Conservation (phyloP, 2,329 filamentous ascomycete genomes). For the Phoma sp. region DNA sequence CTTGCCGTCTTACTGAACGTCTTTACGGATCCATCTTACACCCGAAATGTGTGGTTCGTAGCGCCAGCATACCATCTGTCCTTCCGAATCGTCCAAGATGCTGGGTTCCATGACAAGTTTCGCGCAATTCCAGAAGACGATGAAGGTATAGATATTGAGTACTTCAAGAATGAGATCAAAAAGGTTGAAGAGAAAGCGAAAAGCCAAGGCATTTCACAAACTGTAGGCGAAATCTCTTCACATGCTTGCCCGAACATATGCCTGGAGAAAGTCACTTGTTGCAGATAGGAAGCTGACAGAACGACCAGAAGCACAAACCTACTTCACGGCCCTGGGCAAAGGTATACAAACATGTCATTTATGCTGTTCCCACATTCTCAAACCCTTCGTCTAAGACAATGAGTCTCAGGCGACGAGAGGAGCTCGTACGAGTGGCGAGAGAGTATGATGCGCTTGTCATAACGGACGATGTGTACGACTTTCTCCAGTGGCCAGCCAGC, state of each 20-base stretch:
- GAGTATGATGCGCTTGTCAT: constrained; percentile 82
- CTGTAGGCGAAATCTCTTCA: constrained; percentile 47
- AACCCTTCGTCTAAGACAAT: constrained; percentile 89
- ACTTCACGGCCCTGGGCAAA: constrained; percentile 67
- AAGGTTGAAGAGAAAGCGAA: constrained; percentile 56
- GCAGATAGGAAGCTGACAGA: constrained; percentile 17
- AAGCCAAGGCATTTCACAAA: constrained; percentile 47
- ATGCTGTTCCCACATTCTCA: constrained; percentile 84
- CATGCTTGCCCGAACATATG: neutral
- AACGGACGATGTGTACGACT: constrained; percentile 93
- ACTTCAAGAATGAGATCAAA: constrained; percentile 59
- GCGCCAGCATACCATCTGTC: constrained; percentile 85
- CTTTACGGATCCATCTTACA: constrained; percentile 80
- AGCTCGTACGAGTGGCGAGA: constrained; percentile 77
- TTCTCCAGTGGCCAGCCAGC: constrained; percentile 75
- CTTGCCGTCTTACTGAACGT: constrained; percentile 78
- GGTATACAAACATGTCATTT: constrained; percentile 86
- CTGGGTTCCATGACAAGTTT: constrained; percentile 70
- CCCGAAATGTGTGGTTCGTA: constrained; percentile 78
- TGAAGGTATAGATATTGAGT: constrained; percentile 74
- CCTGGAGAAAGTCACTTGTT: too few relatives aligned
- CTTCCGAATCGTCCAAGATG: constrained; percentile 84
- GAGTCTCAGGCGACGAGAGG: constrained; percentile 69
- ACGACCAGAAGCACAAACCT: constrained; percentile 61
- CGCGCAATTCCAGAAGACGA: constrained; percentile 77